Base-by-base conservation (phyloP, 192 early-diverging fungal species). In the Phlyctochytrium planicorne region DNA sequence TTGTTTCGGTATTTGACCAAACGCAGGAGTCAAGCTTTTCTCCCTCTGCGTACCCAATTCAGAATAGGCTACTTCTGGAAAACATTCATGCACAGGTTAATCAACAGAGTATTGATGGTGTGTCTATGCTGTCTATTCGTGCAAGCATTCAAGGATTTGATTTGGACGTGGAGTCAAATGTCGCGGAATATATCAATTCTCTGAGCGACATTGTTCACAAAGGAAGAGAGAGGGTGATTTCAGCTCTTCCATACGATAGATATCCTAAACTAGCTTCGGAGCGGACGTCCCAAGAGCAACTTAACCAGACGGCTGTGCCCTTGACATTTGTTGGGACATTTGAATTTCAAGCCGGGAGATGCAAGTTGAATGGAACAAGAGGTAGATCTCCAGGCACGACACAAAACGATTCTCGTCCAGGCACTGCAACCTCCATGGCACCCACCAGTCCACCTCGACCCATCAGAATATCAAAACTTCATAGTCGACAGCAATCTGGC, bases 101-200 rank as follows among this genome's bases (percentile, higher is more conserved):
- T 29, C 70, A 66, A 20, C 67, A 74, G 6, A 73, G 59, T 10
- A 74, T 62, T 14, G 71, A 75, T 23, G 78, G 78, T 16, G 57
- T 53, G 52, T 71, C 78, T 30, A 63, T 67, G n/a, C 50, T 90
- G 4, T 69, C 67, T 3, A 74, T 87, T n/a, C 70, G 83, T 61
- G 84, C 88, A 1, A 65, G 79, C 2, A 85, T 91, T 1, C 77
- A 80, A 37, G 91, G 91, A 2, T 93, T 93, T 67, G 84, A 89
- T 53, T 63, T 93, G 6, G 87, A 91, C 35, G 68, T 93, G 33
- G 89, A 90, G 60, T 82, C 87, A 12, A 75, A 73, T 14, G 81
- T 93, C 61, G 78, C 88, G 0, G 82, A 84, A 17, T 83, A 90
- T 73, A 73, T 90, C 59, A 89, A 87, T 69, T 78, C 72, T 14